Evolutionary conservation across 148 eudicot species (phyloP), one percentile per base, ranked within the genome.

Genomic region (Fallopia convolvulus): DNA sequence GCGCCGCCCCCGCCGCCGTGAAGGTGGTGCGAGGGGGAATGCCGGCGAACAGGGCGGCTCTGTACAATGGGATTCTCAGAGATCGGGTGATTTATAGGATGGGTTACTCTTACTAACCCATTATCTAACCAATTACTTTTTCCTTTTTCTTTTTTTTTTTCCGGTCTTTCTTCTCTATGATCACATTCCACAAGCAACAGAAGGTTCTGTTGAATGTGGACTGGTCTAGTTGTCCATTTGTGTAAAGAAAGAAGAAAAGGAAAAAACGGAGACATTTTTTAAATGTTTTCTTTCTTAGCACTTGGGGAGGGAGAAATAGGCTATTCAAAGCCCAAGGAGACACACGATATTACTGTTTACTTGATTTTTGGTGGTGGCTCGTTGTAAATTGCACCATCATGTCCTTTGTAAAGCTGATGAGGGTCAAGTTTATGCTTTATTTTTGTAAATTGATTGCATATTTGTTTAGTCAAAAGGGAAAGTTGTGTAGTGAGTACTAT

Each of bases 31-130:
- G 33, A 44, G 33, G 81, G 23, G 82, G 81, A 82, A 89, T 94
- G 88, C 92, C 93, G 46, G 90, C 85, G 46, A 92, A 94, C 80
- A 79, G 93, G 72, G 78, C 75, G 77, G 97, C 91, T 17, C 90
- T 92, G 55, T 94, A 94, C 84, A 83, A 89, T 63, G 97, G 94
- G 23, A 89, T 94, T 60, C 86, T 92, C 33, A 86, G 88, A 60
- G 93, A 90, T 81, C 90, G 95, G 75, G 83, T 88, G 42, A 74
- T 83, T 77, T 90, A 85, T 39, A 89, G 93, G 46, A 36, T 77
- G 4, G 86, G 89, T 53, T 91, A 81, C 78, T 83, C 89, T 2
- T 83, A 83, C 70, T 90, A 55, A 84, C 61, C 77, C 48, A 18
- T 72, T 33, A 32, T 73, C 23, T 5, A 44, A 70, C 44, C 73